Base-by-base conservation (phyloP, 2,329 filamentous ascomycete species). In the Paraphoma sp. region DNA sequence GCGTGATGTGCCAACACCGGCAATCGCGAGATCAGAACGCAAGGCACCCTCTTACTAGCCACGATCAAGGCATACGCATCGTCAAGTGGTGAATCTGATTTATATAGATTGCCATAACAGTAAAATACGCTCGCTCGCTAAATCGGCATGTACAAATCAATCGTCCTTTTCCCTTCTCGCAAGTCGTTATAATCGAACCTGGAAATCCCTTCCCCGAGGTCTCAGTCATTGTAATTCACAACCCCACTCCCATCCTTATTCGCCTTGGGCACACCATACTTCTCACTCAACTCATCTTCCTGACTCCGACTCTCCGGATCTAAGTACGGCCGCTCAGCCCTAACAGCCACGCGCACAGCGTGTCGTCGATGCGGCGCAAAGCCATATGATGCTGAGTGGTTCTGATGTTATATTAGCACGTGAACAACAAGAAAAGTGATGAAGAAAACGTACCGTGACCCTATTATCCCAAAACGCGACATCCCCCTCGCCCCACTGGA, bases 391-490 rank as follows among this genome's bases (percentile, higher is more conserved):
- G 84, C 84, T 3, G 80, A 78, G 59, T 86, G 84, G 53, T 84
- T 85, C 78, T 83, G 45, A 7, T 43, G 7, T 28, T 10, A 6
- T 40, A 9, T 47, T n/a, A 47, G 23, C 16, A 29, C 23, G 12
- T 1, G 7, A 12, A 10, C 4, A 41, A 17, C 18, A 16, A 17
- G 30, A 18, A 45, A 36, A 30, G 7, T 10, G 6, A 10, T 36
- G 33, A 36, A 31, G 10, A 8, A 16, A 42, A 61, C 64, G 48
- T 60, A 86, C 82, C 45, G 80, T 82, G 38, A 82, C 76, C 16
- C 87, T 78, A 60, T 89, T 90, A 68, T 90, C 87, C 87, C 88
- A 90, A 55, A 90, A 82, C 0, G 87, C 87, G 1, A 91, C 85
- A 54, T 89, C 88, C 42, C 85, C 82, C 59, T 85, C 83, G 43